Evolutionary conservation across 2,329 filamentous ascomycete species (phyloP).

Genomic region (Monosporascus sp.): DNA sequence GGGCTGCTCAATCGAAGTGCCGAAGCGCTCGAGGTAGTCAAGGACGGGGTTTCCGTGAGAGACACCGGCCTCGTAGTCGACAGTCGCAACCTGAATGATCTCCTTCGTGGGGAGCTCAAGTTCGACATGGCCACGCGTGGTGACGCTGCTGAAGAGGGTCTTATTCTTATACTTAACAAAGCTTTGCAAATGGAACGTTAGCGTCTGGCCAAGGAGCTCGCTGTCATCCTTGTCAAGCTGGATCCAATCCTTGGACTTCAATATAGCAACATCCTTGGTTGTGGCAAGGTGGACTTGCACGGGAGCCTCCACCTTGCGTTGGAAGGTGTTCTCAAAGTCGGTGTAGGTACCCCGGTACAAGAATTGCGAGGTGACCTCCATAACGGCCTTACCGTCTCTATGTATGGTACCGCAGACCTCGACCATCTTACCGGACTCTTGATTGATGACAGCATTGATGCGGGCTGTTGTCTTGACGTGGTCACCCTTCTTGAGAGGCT

Average conservation of each 20-base stretch:
- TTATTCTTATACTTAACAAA: conserved; percentile 93
- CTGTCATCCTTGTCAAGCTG: conserved; percentile 72
- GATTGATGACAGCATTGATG: conserved; percentile 96
- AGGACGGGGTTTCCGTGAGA: conserved; percentile 96
- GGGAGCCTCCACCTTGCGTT: conserved; percentile 91
- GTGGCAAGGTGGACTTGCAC: conserved; percentile 88
- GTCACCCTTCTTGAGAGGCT: conserved; percentile 93
- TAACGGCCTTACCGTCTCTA: conserved; percentile 76
- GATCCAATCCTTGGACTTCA: conserved; percentile 98
- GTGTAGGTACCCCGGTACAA: conserved; percentile 88
- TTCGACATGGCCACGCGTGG: conserved; percentile 88
- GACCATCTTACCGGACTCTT: conserved; percentile 98
- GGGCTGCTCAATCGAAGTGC: conserved; percentile 89
- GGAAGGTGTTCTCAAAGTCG: conserved; percentile 97
- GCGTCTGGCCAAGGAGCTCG: conserved; percentile 84
- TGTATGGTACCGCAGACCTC: conserved; percentile 97
- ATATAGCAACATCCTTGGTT: conserved; percentile 85
- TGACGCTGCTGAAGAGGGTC: conserved; percentile 82
- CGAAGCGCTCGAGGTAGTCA: conserved; percentile 90
- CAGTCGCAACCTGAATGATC: conserved; percentile 92
- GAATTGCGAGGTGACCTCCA: conserved; percentile 99
- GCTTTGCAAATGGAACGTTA: conserved; percentile 93
- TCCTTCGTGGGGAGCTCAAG: conserved; percentile 96
- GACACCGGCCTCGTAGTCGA: conserved; percentile 86
- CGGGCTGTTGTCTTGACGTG: conserved; percentile 87